Evolutionary conservation across 2,329 filamentous ascomycete genomes (phyloP), one percentile per base, ranked within the genome.

Genomic region (Claviceps monticola): DNA sequence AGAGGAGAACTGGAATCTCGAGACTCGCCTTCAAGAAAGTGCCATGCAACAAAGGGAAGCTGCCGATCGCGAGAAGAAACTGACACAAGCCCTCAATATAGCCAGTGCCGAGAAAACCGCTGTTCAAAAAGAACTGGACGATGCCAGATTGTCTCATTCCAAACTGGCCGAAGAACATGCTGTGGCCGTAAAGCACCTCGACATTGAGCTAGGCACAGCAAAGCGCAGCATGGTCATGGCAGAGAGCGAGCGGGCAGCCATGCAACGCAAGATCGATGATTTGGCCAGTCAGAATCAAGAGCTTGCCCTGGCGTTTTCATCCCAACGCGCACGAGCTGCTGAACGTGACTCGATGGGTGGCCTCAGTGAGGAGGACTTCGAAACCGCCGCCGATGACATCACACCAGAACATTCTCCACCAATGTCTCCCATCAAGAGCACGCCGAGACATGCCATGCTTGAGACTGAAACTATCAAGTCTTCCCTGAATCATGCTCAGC

Each of bases 1-100:
- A 69, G 93, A 98, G 62, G 93, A 97, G 67, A 98, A 97, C 65
- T 98, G 93, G 93, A 91, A 86, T 56, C 76, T 98, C 39, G 93
- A 98, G 67, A 95, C 90, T 0, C 87, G 89, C 60, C 78, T 94
- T 21, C 93, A 95, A 61, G 90, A 97, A 56, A 74, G 91, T 43
- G 76, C 86, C 50, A 78, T 84, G 7, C 75, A 79, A 16, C 78
- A 85, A 56, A 88, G 83, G 63, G 88, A 95, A 46, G 79, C 86
- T 1, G 74, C 82, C 14, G 89, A 93, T 62, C 84, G 85, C 55
- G 89, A 96, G 66, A 86, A 88, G 66, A 86, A 86, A 64, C 75
- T 96, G 42, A 82, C 77, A 14, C 84, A 89, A 60, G 78, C 75
- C 48, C 72, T 98, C 49, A 86, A 82, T 54, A 60, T 80, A 29